Evolutionary conservation across 257 asterid genomes (phyloP).

Genomic region (Fraxinus cuspidata): DNA sequence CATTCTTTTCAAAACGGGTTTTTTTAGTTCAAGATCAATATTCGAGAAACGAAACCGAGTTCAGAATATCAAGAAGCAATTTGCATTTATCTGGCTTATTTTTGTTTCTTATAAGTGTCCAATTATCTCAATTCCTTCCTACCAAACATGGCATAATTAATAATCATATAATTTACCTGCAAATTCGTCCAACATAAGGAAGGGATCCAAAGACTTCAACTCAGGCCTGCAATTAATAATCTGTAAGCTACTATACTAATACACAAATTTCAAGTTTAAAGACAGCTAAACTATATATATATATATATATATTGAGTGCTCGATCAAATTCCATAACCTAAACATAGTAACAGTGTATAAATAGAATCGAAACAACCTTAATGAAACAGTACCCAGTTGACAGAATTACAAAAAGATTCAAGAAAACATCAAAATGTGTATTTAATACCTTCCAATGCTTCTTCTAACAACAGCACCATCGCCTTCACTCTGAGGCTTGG

Average conservation of each 20-base stretch:
- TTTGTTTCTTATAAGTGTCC: neutral
- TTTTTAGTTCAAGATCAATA: too few relatives aligned
- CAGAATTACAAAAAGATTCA: neutral
- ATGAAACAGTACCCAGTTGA: neutral
- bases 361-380: neutral
- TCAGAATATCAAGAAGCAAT: neutral
- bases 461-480: slow-evolving; percentile 80
- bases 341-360: neutral
- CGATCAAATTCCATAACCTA: neutral
- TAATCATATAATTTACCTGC: slow-evolving; percentile 43
- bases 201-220: slow-evolving; percentile 80
- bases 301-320: too few relatives aligned
- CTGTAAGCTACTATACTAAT: neutral
- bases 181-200: slow-evolving; percentile 86
- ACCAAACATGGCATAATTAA: neutral
- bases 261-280: neutral
- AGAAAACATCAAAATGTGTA: neutral
- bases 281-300: too few relatives aligned
- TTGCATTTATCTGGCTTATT: neutral
- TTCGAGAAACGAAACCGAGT: too few relatives aligned
- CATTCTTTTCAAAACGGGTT: neutral
- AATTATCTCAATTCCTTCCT: neutral
- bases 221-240: slow-evolving; percentile 61
- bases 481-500: slow-evolving; percentile 77
- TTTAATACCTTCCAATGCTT: slow-evolving; percentile 83